phyloP scores from a whole-genome alignment of 2,329 filamentous ascomycete species.

The Falciphora oryzae region DNA sequence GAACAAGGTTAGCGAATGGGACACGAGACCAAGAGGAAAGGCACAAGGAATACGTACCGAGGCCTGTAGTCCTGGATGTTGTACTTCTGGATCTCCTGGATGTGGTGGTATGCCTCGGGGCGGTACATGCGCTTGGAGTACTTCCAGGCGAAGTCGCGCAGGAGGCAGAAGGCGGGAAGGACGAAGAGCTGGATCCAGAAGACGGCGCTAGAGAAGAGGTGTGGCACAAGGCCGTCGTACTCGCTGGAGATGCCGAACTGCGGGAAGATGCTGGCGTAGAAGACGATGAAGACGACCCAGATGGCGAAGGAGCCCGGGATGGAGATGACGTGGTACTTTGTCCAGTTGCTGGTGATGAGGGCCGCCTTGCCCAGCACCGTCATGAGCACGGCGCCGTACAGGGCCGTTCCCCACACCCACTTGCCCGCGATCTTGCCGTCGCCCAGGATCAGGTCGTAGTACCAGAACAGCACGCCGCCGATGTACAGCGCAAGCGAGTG shows the following conservation, averaged over 20 bases:
- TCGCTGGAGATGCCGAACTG: slow-evolving; percentile 76
- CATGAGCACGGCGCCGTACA: slow-evolving; percentile 89
- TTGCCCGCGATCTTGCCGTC: slow-evolving; percentile 84
- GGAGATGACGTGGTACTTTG: slow-evolving; percentile 92
- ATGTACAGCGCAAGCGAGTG: slow-evolving; percentile 93
- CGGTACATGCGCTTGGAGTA: slow-evolving; percentile 97
- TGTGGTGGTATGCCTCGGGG: slow-evolving; percentile 93
- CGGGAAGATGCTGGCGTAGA: slow-evolving; percentile 81
- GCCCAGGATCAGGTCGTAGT: slow-evolving; percentile 67
- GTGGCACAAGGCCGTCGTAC: slow-evolving; percentile 77
- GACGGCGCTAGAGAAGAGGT: slow-evolving; percentile 71
- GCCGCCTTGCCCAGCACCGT: slow-evolving; percentile 94
- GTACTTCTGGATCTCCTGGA: slow-evolving; percentile 98
- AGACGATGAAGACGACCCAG: slow-evolving; percentile 85
- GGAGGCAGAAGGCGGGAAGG: slow-evolving; percentile 73
- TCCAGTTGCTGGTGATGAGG: slow-evolving; percentile 96
- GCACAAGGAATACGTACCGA: slow-evolving; percentile 51
- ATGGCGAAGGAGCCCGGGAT: slow-evolving; percentile 90
- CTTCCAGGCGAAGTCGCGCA: slow-evolving; percentile 93
- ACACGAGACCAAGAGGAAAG: slow-evolving; percentile 3
- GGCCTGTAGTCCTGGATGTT: slow-evolving; percentile 99
- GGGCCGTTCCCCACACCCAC: slow-evolving; percentile 95
- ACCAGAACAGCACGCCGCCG: slow-evolving; percentile 74
- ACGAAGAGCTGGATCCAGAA: slow-evolving; percentile 91
- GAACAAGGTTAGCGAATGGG: slow-evolving; percentile 12